Percentiles rank a stretch among this genome's conserved stretches.
These are phyloP conservation scores for Phytophthora gonapodyides DNA, from an alignment of 352 stramenopile species.

Conservation along the genomic window DNA sequence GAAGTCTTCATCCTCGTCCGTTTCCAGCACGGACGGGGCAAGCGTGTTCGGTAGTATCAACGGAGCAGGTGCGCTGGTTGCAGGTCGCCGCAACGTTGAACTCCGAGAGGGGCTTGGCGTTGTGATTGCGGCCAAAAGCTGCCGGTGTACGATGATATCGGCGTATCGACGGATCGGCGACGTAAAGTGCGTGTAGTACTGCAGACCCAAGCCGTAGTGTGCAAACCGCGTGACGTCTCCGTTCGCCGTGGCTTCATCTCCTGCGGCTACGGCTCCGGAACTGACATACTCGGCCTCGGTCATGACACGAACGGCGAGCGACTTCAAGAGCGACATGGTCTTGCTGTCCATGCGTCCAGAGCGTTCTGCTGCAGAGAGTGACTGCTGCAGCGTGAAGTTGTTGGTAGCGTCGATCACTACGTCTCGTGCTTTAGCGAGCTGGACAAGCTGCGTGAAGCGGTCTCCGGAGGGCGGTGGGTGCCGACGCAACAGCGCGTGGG, in stretches of 20 bases:
- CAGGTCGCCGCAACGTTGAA: background rate
- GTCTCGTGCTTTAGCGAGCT: slow-evolving; percentile 70
- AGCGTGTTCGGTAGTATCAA: slow-evolving; percentile 52
- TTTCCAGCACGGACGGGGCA: slow-evolving; percentile 60
- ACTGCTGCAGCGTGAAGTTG: slow-evolving; percentile 86
- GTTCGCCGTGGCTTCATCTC: slow-evolving; percentile 47
- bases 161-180: slow-evolving; percentile 92
- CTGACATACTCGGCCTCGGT: slow-evolving; percentile 95
- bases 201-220: slow-evolving; percentile 88
- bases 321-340: slow-evolving; percentile 91
- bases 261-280: slow-evolving; percentile 51
- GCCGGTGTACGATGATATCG: slow-evolving; percentile 91
- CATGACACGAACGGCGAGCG: slow-evolving; percentile 93
- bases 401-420: slow-evolving; percentile 76
- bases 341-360: slow-evolving; percentile 71
- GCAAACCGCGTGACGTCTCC: slow-evolving; percentile 65
- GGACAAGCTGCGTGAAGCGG: slow-evolving; percentile 76
- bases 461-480: slow-evolving; percentile 81
- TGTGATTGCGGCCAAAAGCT: slow-evolving; percentile 72
- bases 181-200: slow-evolving; percentile 94
- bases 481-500: slow-evolving; percentile 84
- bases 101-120: slow-evolving; percentile 5
- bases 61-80: background rate
- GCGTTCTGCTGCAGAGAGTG: slow-evolving; percentile 56
- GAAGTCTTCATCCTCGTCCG: slow-evolving; percentile 57